phyloP scores from a whole-genome alignment of 768 basidiomycete species.

The Hysterangium stoloniferum region DNA sequence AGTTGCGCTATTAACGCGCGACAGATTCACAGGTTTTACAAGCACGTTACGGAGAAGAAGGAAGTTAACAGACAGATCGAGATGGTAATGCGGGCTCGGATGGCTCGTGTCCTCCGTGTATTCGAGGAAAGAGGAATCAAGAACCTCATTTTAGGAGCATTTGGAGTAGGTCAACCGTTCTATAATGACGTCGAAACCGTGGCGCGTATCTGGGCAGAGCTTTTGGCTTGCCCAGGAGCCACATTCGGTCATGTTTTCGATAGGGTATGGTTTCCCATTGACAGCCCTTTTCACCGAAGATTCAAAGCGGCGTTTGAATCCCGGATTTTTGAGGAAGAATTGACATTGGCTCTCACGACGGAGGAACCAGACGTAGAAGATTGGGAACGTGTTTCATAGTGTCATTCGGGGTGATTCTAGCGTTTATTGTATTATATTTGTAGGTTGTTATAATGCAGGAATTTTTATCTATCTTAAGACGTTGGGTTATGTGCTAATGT shows the following conservation, averaged over 20 bases:
- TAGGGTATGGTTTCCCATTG: constrained; percentile 35
- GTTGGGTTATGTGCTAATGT: neutral
- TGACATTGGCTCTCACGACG: constrained; percentile 9
- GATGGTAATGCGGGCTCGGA: constrained; percentile 38
- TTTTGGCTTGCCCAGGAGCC: constrained; percentile 29
- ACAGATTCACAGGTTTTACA: constrained; percentile 18
- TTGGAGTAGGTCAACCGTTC: constrained; percentile 34
- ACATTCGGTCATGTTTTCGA: constrained; percentile 36
- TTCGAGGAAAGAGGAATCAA: constrained; percentile 35
- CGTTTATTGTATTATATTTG: too few relatives aligned
- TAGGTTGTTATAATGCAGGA: too few relatives aligned
- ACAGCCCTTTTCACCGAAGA: constrained; percentile 23
- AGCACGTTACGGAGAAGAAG: constrained; percentile 27
- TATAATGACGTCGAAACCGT: constrained; percentile 35
- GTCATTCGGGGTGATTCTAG: too few relatives aligned
- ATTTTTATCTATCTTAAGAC: too few relatives aligned
- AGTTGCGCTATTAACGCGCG: constrained; percentile 37
- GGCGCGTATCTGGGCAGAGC: constrained; percentile 38
- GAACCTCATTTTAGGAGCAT: constrained; percentile 35
- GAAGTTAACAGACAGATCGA: constrained; percentile 32
- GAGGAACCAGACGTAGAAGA: neutral
- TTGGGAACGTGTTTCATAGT: neutral
- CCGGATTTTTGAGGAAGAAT: constrained; percentile 31
- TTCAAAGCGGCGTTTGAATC: constrained; percentile 36
- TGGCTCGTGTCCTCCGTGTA: constrained; percentile 37